A percentile compares a stretch with the other conserved stretches of the same genome.
These are phyloP conservation scores for Cicer cuneatum DNA, from an alignment of 306 rosid species.

Conservation along the genomic window DNA sequence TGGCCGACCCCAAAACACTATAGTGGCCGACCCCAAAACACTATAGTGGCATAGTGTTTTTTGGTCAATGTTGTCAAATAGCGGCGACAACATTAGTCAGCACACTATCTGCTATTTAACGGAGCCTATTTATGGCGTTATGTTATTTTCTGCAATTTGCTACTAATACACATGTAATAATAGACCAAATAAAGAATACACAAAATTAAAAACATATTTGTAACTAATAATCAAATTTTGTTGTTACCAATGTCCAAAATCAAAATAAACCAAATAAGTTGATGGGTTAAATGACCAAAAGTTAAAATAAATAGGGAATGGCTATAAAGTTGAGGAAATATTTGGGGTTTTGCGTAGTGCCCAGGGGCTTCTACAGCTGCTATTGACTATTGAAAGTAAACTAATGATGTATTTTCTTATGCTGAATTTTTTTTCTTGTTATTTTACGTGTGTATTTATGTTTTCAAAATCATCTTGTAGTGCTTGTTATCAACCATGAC, in stretches of 20 bases:
- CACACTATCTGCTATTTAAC: no score
- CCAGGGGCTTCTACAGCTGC: neutral
- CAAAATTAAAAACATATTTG: neutral
- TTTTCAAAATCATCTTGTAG: conserved; percentile 28
- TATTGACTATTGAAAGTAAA: conserved; percentile 9
- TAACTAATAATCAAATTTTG: neutral
- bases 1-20: neutral
- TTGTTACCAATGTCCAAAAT: neutral
- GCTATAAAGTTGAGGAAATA: neutral
- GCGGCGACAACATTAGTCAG: no score
- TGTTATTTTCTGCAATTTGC: no score
- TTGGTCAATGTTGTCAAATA: neutral
- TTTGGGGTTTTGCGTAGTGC: neutral
- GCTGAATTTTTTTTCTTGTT: neutral
- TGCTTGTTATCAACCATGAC: conserved; percentile 65
- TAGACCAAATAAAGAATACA: neutral
- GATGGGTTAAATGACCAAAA: neutral
- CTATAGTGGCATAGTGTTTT: neutral
- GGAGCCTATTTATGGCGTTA: no score
- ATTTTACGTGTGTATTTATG: conserved; percentile 25
- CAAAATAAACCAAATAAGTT: neutral
- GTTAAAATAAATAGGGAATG: neutral
- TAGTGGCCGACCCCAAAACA: neutral
- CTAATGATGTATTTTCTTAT: neutral
- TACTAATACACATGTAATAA: no score